Evolutionary conservation across 306 rosid species (phyloP).

Genomic region (Prunus mongolica): DNA sequence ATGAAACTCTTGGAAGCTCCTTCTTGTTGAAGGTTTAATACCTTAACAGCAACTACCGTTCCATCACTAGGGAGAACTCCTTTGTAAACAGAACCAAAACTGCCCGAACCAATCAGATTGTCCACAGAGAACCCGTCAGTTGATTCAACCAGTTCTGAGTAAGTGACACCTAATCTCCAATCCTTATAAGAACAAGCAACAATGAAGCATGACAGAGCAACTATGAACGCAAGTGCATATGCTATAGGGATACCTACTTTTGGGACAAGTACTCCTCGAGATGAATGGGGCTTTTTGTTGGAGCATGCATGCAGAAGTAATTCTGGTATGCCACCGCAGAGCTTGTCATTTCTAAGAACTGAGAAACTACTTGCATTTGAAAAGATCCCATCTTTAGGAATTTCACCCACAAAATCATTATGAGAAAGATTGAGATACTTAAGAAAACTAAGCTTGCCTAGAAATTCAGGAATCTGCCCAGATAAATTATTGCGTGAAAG

Average conservation of each 20-base stretch:
- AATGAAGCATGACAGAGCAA: not conserved
- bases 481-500: constrained; percentile 15
- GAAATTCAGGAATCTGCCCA: constrained; percentile 24
- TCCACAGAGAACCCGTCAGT: not conserved
- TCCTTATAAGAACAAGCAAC: not conserved
- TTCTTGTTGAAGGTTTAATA: not conserved
- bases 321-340: constrained; percentile 27
- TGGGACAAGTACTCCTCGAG: not conserved
- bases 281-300: not conserved
- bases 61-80: too few relatives aligned
- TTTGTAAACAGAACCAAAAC: not conserved
- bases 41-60: too few relatives aligned
- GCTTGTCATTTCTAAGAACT: constrained; percentile 14
- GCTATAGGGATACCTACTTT: not conserved
- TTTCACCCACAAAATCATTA: not conserved
- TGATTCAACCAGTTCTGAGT: not conserved
- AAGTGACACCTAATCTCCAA: not conserved
- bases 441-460: not conserved
- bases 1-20: not conserved
- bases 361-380: constrained; percentile 15
- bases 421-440: constrained; percentile 19
- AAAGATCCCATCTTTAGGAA: constrained; percentile 13
- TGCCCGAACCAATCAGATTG: not conserved
- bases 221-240: not conserved
- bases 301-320: constrained; percentile 21